These are phyloP conservation scores for Ophiostoma ips DNA, from an alignment of 2,329 filamentous ascomycete species.

Conservation along the genomic window DNA sequence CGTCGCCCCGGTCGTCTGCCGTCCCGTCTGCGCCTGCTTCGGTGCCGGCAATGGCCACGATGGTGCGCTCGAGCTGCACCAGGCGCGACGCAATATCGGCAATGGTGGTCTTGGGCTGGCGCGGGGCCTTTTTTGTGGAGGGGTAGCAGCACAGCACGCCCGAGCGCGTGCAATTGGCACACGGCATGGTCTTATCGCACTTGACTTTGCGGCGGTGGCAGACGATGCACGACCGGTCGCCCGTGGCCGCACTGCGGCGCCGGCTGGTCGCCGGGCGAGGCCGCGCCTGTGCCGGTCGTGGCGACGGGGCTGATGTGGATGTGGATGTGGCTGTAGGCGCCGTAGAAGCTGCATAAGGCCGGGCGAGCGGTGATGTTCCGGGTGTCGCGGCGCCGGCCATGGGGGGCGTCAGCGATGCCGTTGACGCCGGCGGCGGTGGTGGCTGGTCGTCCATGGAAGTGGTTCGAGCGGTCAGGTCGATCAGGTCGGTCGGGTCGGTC, in stretches of 20 bases:
- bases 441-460: background rate
- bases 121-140: conserved; percentile 6
- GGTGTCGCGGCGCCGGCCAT: background rate
- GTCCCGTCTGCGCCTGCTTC: background rate
- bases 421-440: too few relatives aligned
- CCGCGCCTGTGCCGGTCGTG: background rate
- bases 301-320: background rate
- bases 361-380: background rate
- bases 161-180: conserved; percentile 14
- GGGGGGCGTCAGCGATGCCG: background rate
- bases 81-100: conserved; percentile 16
- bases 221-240: conserved; percentile 16
- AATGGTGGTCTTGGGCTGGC: conserved; percentile 15
- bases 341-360: background rate
- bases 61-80: conserved; percentile 14
- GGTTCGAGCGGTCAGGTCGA: too few relatives aligned
- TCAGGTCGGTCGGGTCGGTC: too few relatives aligned
- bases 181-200: conserved; percentile 17
- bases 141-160: conserved; percentile 17
- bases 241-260: background rate
- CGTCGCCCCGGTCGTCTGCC: background rate
- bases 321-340: background rate
- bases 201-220: conserved; percentile 17
- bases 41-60: conserved; percentile 14
- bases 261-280: background rate